phyloP scores from a whole-genome alignment of 164 flowering plant species.

The Stephania cephalantha region DNA sequence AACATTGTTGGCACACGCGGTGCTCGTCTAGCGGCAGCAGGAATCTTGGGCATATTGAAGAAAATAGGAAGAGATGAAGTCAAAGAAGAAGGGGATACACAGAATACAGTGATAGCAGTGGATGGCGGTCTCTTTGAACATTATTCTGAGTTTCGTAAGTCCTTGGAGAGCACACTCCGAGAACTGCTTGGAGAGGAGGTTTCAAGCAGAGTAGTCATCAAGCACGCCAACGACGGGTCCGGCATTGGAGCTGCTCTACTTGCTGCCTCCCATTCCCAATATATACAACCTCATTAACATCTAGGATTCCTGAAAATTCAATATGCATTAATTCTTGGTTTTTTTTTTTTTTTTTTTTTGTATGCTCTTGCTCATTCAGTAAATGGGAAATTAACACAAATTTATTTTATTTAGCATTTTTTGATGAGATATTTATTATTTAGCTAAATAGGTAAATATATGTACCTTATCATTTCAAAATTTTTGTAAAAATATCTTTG shows the following conservation, averaged over 20 bases:
- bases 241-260: conserved; percentile 93
- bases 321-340: too few relatives aligned
- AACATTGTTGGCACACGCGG: conserved; percentile 77
- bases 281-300: conserved; percentile 35
- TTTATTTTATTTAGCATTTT: too few relatives aligned
- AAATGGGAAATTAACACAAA: too few relatives aligned
- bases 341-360: too few relatives aligned
- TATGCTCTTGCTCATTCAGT: too few relatives aligned
- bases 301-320: conserved; percentile 35
- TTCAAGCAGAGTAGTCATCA: conserved; percentile 32
- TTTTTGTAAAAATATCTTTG: too few relatives aligned
- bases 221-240: conserved; percentile 78
- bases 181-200: conserved; percentile 70
- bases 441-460: too few relatives aligned
- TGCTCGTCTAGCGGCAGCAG: conserved; percentile 85
- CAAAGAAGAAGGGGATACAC: conserved; percentile 40
- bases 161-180: conserved; percentile 52
- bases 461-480: too few relatives aligned
- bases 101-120: conserved; percentile 64
- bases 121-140: conserved; percentile 91
- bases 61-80: conserved; percentile 69
- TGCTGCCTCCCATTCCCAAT: conserved; percentile 93
- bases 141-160: conserved; percentile 58
- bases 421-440: too few relatives aligned
- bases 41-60: conserved; percentile 76